A percentile compares a stretch with the other conserved stretches of the same genome.
Evolutionary conservation across 305 asterid genomes (phyloP).

Genomic region (Ajuga reptans): DNA sequence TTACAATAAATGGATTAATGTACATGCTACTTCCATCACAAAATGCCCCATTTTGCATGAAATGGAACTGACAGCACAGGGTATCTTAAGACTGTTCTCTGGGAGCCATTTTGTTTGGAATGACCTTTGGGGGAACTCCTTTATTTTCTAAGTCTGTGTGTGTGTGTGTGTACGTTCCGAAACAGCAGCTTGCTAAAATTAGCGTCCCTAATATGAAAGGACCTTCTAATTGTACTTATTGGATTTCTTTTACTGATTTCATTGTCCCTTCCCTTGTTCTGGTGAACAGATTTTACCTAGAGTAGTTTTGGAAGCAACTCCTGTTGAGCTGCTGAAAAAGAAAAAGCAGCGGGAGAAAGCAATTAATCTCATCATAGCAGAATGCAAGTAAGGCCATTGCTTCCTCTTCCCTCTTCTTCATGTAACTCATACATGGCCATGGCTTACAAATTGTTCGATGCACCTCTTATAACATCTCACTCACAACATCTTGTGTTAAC

Average conservation of each 20-base stretch:
- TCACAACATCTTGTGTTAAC: slow-evolving; percentile 1
- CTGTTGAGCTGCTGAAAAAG: slow-evolving; percentile 58
- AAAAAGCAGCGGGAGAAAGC: slow-evolving; percentile 56
- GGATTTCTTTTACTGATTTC: slow-evolving; percentile 11
- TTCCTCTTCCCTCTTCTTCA: slow-evolving; percentile 14
- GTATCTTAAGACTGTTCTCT: neutral
- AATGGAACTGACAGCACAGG: neutral
- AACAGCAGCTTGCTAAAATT: neutral
- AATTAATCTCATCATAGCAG: slow-evolving; percentile 49
- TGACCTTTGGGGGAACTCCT: neutral
- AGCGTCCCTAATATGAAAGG: neutral
- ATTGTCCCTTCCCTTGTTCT: slow-evolving; percentile 15
- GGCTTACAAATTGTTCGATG: slow-evolving; percentile 3
- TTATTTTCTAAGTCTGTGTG: no score
- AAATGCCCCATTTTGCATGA: neutral
- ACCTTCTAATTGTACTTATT: neutral
- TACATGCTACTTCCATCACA: neutral
- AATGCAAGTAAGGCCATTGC: slow-evolving; percentile 57
- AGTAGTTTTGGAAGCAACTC: slow-evolving; percentile 70
- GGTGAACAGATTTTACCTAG: slow-evolving; percentile 62
- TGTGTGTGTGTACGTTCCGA: neutral
- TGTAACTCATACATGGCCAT: neutral
- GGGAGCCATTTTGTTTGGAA: neutral
- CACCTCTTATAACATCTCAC: neutral
- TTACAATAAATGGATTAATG: neutral